phyloP scores from a whole-genome alignment of 2,329 filamentous ascomycete genomes.

The Beauveria pseudobassiana region DNA sequence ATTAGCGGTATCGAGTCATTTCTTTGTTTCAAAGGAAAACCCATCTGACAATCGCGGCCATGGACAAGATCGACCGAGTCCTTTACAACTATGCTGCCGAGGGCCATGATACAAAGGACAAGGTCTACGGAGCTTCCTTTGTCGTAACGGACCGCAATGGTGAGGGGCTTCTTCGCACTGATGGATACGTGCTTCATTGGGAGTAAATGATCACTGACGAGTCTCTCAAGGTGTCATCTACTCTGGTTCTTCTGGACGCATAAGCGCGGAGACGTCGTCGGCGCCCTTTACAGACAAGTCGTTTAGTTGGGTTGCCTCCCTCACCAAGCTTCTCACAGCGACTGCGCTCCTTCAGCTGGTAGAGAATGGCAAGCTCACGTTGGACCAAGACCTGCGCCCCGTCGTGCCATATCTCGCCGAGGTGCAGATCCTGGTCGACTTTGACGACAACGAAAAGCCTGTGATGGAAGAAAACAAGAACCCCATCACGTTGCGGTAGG shows the following conservation, averaged over 20 bases:
- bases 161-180: not conserved
- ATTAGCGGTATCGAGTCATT: not conserved
- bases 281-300: slow-evolving; percentile 19
- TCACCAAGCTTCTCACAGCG: slow-evolving; percentile 29
- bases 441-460: slow-evolving; percentile 19
- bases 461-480: slow-evolving; percentile 20
- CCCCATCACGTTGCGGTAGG: slow-evolving; percentile 24
- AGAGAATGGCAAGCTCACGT: slow-evolving; percentile 19
- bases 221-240: slow-evolving; percentile 20
- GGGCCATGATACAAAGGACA: slow-evolving; percentile 20
- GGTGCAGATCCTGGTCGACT: slow-evolving; percentile 21
- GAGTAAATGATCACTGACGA: not conserved
- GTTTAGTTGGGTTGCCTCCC: slow-evolving; percentile 25
- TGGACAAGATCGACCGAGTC: slow-evolving; percentile 18
- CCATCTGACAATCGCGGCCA: not conserved
- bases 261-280: slow-evolving; percentile 16
- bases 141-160: slow-evolving; percentile 21
- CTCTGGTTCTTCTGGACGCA: slow-evolving; percentile 22
- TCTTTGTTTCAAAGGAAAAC: not conserved
- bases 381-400: slow-evolving; percentile 25
- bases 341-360: slow-evolving; percentile 25
- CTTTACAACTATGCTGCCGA: slow-evolving; percentile 18
- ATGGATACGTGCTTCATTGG: not conserved
- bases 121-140: slow-evolving; percentile 23
- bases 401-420: slow-evolving; percentile 21